phyloP scores from a whole-genome alignment of 345 rosid species.

The Populus euphratica region DNA sequence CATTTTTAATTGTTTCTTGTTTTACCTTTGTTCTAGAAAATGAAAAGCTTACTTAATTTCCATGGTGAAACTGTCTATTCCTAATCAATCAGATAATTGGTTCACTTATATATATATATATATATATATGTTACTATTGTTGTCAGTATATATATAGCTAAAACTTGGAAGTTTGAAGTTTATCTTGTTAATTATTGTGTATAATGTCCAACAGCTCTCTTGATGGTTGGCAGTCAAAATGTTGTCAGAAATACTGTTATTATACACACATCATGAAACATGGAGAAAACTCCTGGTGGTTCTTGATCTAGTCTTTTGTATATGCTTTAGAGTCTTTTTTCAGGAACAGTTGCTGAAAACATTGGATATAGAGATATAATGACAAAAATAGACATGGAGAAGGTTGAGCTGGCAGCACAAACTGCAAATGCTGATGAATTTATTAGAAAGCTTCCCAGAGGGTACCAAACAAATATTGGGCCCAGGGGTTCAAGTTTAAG shows the following conservation, averaged over 20 bases:
- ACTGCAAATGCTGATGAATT: slow-evolving; percentile 89
- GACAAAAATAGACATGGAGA: slow-evolving; percentile 60
- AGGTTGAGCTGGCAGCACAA: slow-evolving; percentile 67
- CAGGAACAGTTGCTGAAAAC: slow-evolving; percentile 93
- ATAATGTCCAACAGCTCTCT: neutral
- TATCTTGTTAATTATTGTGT: neutral
- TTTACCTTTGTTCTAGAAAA: too few species aligned
- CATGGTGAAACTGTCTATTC: neutral
- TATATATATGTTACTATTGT: neutral
- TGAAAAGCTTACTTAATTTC: too few species aligned
- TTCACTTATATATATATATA: neutral
- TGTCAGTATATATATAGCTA: too few species aligned
- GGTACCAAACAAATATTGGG: slow-evolving; percentile 70
- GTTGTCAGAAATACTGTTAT: neutral
- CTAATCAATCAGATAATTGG: neutral
- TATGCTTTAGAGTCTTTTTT: slow-evolving; percentile 61
- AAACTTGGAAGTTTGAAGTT: neutral
- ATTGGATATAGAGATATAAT: slow-evolving; percentile 83
- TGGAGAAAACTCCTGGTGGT: slow-evolving; percentile 7
- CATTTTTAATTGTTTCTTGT: neutral
- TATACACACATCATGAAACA: neutral
- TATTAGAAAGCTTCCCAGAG: slow-evolving; percentile 68
- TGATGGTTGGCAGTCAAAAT: neutral
- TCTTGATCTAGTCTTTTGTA: slow-evolving; percentile 19
- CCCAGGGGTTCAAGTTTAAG: slow-evolving; percentile 88